Evolutionary conservation across 208 protist species (phyloP).

Genomic region (Crithidia bombi): DNA sequence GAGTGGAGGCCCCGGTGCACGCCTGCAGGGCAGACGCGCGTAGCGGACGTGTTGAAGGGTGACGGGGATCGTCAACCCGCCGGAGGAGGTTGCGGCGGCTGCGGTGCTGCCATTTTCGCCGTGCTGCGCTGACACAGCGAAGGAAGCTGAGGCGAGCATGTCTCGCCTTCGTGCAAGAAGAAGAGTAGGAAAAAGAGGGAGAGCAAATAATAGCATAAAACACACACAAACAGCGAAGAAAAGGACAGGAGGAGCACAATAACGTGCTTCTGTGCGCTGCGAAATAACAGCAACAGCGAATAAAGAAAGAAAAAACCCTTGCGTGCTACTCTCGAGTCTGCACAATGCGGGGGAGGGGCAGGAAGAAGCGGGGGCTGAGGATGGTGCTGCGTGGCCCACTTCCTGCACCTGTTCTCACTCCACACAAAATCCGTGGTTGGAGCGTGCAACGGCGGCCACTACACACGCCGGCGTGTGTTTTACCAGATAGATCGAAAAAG

Average conservation of each 20-base stretch:
- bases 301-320: too few species aligned
- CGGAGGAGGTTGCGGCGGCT: background rate
- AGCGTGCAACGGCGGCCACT: background rate
- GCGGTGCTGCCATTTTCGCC: background rate
- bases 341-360: too few species aligned
- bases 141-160: background rate
- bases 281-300: too few species aligned
- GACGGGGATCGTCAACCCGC: background rate
- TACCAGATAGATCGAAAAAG: background rate
- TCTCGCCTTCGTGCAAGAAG: too few species aligned
- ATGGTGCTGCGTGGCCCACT: too few species aligned
- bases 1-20: conserved; percentile 25
- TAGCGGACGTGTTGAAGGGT: conserved; percentile 12
- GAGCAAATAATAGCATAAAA: background rate
- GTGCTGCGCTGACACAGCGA: background rate
- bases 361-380: too few species aligned
- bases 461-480: background rate
- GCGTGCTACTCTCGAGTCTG: too few species aligned
- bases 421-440: too few species aligned
- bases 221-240: too few species aligned
- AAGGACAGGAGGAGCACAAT: background rate
- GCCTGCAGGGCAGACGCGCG: conserved; percentile 19
- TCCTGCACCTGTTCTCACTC: too few species aligned
- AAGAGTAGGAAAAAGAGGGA: background rate
- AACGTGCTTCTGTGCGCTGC: background rate